A percentile compares a stretch with the other conserved stretches of the same genome.
phyloP scores from a whole-genome alignment of 352 stramenopile genomes.

The Globisporangium lucens region DNA sequence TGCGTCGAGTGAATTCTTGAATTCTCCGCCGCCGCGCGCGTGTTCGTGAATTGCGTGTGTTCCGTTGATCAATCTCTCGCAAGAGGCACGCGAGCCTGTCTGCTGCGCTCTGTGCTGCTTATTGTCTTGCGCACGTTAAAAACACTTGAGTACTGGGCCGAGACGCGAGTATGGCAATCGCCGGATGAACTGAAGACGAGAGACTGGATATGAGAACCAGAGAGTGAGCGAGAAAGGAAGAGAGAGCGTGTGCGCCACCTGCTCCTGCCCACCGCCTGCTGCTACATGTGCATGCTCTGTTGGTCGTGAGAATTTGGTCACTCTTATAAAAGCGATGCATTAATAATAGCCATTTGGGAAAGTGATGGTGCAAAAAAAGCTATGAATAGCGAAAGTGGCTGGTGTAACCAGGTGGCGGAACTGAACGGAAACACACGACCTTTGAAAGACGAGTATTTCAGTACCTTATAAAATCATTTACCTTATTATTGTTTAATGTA shows the following conservation, averaged over 20 bases:
- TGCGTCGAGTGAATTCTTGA: too few species aligned
- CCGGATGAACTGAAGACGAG: background rate
- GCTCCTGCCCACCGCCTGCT: background rate
- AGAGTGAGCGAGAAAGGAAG: background rate
- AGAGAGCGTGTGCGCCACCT: constrained; percentile 3
- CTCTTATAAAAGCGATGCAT: background rate
- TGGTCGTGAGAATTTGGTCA: background rate
- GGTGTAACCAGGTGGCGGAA: background rate
- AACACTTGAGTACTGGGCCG: background rate
- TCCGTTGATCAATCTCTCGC: background rate
- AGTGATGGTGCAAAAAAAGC: too few species aligned
- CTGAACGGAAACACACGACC: background rate
- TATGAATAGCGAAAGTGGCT: background rate
- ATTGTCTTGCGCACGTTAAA: background rate
- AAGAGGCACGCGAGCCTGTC: background rate
- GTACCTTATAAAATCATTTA: background rate
- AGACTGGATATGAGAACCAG: too few species aligned
- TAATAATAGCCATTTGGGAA: background rate
- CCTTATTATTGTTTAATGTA: background rate
- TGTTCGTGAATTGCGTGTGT: background rate
- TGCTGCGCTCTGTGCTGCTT: background rate
- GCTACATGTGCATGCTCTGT: background rate
- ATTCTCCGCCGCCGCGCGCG: background rate
- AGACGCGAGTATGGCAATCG: background rate
- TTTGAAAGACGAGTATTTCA: background rate